These are phyloP conservation scores for Nitzschia sp. DNA, from an alignment of 108 stramenopile genomes.

Conservation along the genomic window DNA sequence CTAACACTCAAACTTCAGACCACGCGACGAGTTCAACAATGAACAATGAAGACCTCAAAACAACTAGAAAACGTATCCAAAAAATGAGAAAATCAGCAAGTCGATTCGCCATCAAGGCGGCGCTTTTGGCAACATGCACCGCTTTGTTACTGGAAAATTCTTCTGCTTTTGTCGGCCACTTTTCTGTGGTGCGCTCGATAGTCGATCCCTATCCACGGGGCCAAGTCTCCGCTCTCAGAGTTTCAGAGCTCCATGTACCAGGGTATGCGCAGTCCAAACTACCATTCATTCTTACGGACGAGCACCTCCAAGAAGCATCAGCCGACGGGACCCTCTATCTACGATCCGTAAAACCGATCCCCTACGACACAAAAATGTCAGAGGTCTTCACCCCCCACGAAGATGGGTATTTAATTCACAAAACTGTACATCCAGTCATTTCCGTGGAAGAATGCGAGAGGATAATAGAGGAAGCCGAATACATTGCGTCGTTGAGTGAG, in stretches of 20 bases:
- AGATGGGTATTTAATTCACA: conserved; percentile 44
- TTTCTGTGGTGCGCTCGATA: no score
- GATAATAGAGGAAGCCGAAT: conserved; percentile 53
- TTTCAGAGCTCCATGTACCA: conserved; percentile 55
- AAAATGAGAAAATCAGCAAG: no score
- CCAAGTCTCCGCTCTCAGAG: conserved; percentile 19
- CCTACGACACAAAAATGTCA: conserved; percentile 23
- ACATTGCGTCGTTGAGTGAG: conserved; percentile 29
- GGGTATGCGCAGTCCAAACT: conserved; percentile 47
- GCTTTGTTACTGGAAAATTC: no score
- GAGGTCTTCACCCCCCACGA: conserved; percentile 33
- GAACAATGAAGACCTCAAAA: no score
- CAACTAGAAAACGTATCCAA: no score
- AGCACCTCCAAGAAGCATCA: neutral
- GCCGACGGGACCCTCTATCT: neutral
- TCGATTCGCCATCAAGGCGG: neutral
- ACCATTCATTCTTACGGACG: conserved; percentile 36
- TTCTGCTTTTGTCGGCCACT: no score
- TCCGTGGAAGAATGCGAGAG: conserved; percentile 39
- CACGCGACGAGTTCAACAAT: no score
- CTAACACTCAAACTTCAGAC: no score
- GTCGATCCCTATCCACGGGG: no score
- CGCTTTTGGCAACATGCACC: no score
- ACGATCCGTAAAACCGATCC: neutral
- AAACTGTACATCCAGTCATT: conserved; percentile 36